Evolutionary conservation across 176 grass and related monocot species (phyloP).

Genomic region (Rhynchospora pubera): DNA sequence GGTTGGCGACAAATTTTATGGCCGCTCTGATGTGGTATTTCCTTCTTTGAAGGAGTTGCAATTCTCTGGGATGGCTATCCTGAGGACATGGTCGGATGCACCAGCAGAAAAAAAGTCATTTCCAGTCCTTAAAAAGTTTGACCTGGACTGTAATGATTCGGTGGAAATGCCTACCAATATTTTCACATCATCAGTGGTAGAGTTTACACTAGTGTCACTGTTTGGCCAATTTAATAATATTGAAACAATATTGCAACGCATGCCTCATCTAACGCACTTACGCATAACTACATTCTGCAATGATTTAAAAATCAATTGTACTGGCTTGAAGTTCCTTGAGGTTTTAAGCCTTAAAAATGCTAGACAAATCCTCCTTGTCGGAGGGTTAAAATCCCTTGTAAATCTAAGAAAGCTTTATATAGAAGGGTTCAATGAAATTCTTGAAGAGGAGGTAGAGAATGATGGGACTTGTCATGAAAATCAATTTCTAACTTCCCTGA

Average conservation of each 20-base stretch:
- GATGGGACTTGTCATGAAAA: background rate
- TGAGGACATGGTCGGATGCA: slow-evolving; percentile 21
- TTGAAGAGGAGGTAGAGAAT: background rate
- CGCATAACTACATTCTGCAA: background rate
- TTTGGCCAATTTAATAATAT: background rate
- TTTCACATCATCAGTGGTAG: slow-evolving; percentile 18
- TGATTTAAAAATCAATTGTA: background rate
- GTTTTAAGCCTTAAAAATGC: background rate
- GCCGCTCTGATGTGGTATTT: slow-evolving; percentile 16
- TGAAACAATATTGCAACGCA: background rate
- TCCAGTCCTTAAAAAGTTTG: slow-evolving; percentile 16
- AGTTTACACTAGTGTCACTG: slow-evolving; percentile 6
- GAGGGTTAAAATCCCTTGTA: background rate
- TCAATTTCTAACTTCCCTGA: background rate
- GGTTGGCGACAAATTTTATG: slow-evolving; percentile 30
- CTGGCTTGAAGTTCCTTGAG: background rate
- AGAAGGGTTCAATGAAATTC: background rate
- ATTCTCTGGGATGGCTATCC: slow-evolving; percentile 11
- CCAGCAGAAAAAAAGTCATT: background rate
- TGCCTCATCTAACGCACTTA: background rate
- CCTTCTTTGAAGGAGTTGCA: slow-evolving; percentile 31
- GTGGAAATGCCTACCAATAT: slow-evolving; percentile 3
- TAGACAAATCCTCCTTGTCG: background rate
- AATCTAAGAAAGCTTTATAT: background rate
- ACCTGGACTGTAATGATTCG: background rate